These are phyloP conservation scores for Ailanthus altissimus DNA, from an alignment of 345 rosid species.

Conservation along the genomic window DNA sequence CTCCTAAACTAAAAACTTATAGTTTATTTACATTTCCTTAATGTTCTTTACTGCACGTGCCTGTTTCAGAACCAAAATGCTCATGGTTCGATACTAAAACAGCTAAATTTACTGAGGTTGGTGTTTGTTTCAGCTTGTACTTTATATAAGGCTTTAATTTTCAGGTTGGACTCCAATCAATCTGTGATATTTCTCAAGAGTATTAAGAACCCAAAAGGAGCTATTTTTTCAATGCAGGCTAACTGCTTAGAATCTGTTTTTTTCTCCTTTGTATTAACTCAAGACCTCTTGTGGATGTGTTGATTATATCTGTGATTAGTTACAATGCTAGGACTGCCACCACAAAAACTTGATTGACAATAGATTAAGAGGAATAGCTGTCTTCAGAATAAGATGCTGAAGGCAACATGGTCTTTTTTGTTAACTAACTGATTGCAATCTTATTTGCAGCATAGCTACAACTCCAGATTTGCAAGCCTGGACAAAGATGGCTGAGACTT, in stretches of 20 bases:
- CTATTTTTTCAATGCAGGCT: background rate
- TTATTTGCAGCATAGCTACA: conserved; percentile 68
- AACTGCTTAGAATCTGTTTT: conserved; percentile 4
- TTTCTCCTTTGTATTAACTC: conserved; percentile 7
- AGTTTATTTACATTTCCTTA: conserved; percentile 5
- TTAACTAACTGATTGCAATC: conserved; percentile 9
- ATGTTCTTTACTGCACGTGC: conserved; percentile 23
- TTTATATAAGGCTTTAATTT: background rate
- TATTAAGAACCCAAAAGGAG: background rate
- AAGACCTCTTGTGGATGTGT: conserved; percentile 3
- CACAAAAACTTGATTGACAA: background rate
- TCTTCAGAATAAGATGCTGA: conserved; percentile 1
- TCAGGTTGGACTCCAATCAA: background rate
- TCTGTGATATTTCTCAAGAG: background rate
- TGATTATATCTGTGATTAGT: conserved; percentile 1
- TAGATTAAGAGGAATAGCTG: conserved; percentile 4
- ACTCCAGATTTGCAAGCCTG: conserved; percentile 72
- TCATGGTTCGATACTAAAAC: conserved; percentile 75
- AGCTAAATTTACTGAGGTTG: conserved; percentile 72
- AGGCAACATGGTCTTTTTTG: conserved; percentile 15
- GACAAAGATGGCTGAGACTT: conserved; percentile 81
- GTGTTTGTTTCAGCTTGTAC: conserved; percentile 21
- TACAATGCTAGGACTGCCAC: background rate
- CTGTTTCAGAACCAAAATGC: conserved; percentile 86
- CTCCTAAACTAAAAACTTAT: conserved; percentile 7